These are phyloP conservation scores for Lachnellula willkommii DNA, from an alignment of 2,329 filamentous ascomycete species.

Conservation along the genomic window DNA sequence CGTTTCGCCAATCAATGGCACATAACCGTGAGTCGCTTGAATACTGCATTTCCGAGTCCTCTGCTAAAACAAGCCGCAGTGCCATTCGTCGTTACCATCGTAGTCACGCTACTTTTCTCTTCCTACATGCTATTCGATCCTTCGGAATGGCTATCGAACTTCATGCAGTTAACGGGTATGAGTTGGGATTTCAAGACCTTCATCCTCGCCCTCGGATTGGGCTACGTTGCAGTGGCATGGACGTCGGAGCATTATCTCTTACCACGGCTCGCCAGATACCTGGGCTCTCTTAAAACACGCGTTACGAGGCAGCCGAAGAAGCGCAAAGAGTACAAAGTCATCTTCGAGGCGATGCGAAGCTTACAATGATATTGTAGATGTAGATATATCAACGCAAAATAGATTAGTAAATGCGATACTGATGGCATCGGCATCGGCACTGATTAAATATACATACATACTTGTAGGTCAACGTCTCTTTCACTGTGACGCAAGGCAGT, in stretches of 20 bases:
- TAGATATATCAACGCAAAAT: background rate
- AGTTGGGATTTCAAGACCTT: constrained; percentile 66
- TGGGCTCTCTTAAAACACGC: constrained; percentile 58
- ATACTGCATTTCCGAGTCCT: background rate
- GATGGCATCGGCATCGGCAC: background rate
- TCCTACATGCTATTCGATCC: constrained; percentile 78
- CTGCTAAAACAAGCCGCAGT: constrained; percentile 42
- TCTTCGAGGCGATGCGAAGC: constrained; percentile 59
- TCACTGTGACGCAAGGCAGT: too few species aligned
- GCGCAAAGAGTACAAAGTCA: constrained; percentile 82
- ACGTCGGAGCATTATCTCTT: constrained; percentile 67
- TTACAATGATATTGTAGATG: constrained; percentile 15
- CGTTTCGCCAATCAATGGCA: constrained; percentile 75
- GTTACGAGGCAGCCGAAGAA: constrained; percentile 62
- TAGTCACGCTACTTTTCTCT: constrained; percentile 60
- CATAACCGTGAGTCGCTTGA: constrained; percentile 62
- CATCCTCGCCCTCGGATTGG: constrained; percentile 62
- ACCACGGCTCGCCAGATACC: constrained; percentile 57
- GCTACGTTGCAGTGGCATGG: constrained; percentile 66
- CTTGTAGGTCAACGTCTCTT: background rate
- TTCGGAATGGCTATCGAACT: constrained; percentile 57
- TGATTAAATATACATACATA: background rate
- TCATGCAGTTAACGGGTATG: constrained; percentile 86
- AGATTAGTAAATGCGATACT: background rate
- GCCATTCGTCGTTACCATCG: constrained; percentile 77